phyloP scores from a whole-genome alignment of 441 rosid species.

The Gossypium gossypioides region DNA sequence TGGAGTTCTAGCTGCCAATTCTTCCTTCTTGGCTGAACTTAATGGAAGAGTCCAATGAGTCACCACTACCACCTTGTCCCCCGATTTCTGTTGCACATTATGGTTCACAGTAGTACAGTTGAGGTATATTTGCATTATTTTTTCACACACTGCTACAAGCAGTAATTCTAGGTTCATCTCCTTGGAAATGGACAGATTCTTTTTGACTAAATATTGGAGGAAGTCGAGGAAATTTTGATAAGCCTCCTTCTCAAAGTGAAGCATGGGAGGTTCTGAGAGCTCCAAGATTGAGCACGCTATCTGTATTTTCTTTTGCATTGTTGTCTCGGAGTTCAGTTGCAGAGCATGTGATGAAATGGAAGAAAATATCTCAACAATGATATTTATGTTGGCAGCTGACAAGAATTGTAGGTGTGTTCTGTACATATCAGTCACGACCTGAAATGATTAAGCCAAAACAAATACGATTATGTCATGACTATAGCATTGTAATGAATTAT shows the following conservation, averaged over 20 bases:
- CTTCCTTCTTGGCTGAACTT: conserved; percentile 69
- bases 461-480: neutral
- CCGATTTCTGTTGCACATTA: conserved; percentile 15
- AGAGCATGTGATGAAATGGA: conserved; percentile 61
- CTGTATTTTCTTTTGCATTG: conserved; percentile 60
- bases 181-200: conserved; percentile 34
- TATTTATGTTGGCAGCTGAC: conserved; percentile 34
- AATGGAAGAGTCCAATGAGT: conserved; percentile 63
- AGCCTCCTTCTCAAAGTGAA: conserved; percentile 82
- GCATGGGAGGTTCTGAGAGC: conserved; percentile 69
- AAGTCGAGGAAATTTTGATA: conserved; percentile 61
- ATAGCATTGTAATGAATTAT: neutral
- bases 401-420: conserved; percentile 40
- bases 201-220: conserved; percentile 43
- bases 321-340: conserved; percentile 46
- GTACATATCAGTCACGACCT: conserved; percentile 71
- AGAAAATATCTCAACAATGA: conserved; percentile 51
- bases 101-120: conserved; percentile 32
- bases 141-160: conserved; percentile 46
- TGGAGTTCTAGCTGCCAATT: conserved; percentile 64
- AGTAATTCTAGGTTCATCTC: conserved; percentile 51
- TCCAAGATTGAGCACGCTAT: conserved; percentile 66
- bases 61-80: conserved; percentile 18
- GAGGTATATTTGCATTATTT: conserved; percentile 57
- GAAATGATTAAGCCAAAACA: conserved; percentile 21